Percentiles rank a stretch among this genome's conserved stretches.
These are phyloP conservation scores for Tricholoma matsutake DNA, from an alignment of 768 basidiomycete species.

Conservation along the genomic window DNA sequence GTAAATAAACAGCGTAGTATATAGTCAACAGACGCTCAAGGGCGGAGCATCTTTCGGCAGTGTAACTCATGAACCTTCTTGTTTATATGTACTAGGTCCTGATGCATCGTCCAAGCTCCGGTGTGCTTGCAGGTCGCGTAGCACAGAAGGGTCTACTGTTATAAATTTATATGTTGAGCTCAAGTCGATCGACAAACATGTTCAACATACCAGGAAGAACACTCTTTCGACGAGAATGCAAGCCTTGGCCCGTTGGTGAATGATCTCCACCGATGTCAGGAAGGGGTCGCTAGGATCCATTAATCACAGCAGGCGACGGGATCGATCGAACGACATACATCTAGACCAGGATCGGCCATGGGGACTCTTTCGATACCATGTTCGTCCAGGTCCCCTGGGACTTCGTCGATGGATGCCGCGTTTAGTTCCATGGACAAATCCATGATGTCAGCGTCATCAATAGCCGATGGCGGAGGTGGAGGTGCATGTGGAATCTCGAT, in stretches of 20 bases:
- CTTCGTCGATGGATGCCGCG: conserved; percentile 76
- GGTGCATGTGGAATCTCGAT: conserved; percentile 65
- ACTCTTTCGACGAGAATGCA: conserved; percentile 93
- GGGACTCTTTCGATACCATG: conserved; percentile 85
- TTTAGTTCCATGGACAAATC: conserved; percentile 90
- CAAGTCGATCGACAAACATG: neutral
- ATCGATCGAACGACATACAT: conserved; percentile 49
- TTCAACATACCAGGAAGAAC: conserved; percentile 76
- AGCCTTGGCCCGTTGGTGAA: conserved; percentile 52
- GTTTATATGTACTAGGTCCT: conserved; percentile 18
- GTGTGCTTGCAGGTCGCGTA: conserved; percentile 86
- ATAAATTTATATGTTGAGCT: conserved; percentile 13
- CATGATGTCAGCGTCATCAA: conserved; percentile 83
- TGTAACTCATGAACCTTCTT: conserved; percentile 17
- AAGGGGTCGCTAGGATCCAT: conserved; percentile 49
- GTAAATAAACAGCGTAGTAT: neutral
- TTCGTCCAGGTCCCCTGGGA: conserved; percentile 70
- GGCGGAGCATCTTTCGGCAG: no score
- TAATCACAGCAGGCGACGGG: neutral
- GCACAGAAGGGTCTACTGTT: conserved; percentile 82
- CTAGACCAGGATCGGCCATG: conserved; percentile 87
- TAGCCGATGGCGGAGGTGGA: conserved; percentile 72
- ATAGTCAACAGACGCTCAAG: no score
- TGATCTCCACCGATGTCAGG: conserved; percentile 65
- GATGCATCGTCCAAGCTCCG: conserved; percentile 68